These are phyloP conservation scores for Candida montana DNA, from an alignment of 805 yeast species.

Conservation along the genomic window DNA sequence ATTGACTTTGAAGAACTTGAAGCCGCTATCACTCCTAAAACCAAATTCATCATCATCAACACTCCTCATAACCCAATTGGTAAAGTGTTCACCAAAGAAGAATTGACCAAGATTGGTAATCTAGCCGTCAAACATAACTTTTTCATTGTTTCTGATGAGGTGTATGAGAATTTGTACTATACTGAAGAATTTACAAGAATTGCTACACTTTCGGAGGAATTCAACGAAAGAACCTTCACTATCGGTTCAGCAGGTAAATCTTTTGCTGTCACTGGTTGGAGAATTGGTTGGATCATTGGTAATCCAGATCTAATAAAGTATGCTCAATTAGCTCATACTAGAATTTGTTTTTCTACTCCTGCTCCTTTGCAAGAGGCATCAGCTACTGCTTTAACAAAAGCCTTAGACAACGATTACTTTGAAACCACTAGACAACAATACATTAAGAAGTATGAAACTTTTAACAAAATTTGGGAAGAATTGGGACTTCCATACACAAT, in stretches of 20 bases:
- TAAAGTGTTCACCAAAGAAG: slow-evolving; percentile 74
- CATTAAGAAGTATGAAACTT: slow-evolving; percentile 62
- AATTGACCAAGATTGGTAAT: slow-evolving; percentile 69
- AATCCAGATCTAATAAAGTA: slow-evolving; percentile 75
- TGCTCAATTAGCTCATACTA: slow-evolving; percentile 84
- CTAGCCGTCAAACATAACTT: slow-evolving; percentile 83
- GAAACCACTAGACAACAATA: slow-evolving; percentile 64
- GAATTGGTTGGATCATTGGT: slow-evolving; percentile 95
- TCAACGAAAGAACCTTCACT: slow-evolving; percentile 72
- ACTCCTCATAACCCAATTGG: slow-evolving; percentile 98
- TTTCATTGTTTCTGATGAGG: slow-evolving; percentile 86
- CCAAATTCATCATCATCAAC: slow-evolving; percentile 83
- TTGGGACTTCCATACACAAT: slow-evolving; percentile 82
- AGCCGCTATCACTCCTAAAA: slow-evolving; percentile 62
- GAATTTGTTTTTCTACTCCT: slow-evolving; percentile 89
- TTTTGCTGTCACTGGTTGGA: slow-evolving; percentile 99
- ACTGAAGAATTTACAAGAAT: slow-evolving; percentile 68
- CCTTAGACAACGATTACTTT: slow-evolving; percentile 62
- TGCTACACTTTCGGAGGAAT: slow-evolving; percentile 76
- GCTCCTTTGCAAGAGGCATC: slow-evolving; percentile 92
- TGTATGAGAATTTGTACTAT: slow-evolving; percentile 85
- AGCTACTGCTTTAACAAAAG: slow-evolving; percentile 65
- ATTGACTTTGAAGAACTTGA: slow-evolving; percentile 76
- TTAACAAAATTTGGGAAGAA: slow-evolving; percentile 77
- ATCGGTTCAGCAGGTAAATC: slow-evolving; percentile 98